Evolutionary conservation across 345 rosid genomes (phyloP).

Genomic region (Hypericum perforatum): DNA sequence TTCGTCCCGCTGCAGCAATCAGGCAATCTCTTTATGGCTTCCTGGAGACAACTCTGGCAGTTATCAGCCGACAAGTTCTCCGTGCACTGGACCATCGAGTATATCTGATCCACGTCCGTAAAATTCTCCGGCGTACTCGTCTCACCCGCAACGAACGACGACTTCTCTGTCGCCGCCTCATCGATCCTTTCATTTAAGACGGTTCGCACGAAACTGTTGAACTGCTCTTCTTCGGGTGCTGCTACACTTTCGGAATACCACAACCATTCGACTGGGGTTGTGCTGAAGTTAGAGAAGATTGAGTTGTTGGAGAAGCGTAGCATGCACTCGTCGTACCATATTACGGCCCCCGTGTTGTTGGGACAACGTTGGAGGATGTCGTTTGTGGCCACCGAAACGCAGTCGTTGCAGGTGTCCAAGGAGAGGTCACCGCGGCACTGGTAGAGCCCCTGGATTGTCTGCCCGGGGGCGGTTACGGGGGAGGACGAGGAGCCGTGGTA

Average conservation of each 20-base stretch:
- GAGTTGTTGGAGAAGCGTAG: constrained; percentile 21
- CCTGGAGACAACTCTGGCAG: constrained; percentile 3
- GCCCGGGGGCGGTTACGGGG: no score
- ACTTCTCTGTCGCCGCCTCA: no score
- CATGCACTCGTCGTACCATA: constrained; percentile 31
- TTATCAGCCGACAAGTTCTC: constrained; percentile 2
- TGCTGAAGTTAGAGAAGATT: constrained; percentile 1
- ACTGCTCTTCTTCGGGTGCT: not conserved
- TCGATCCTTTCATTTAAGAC: no score
- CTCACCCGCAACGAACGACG: no score
- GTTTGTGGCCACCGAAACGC: constrained; percentile 1
- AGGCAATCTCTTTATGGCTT: not conserved
- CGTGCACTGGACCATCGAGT: constrained; percentile 12
- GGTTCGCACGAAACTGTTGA: no score
- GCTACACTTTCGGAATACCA: not conserved
- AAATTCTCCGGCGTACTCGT: no score
- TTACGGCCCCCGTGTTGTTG: constrained; percentile 12
- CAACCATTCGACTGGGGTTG: not conserved
- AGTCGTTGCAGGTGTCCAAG: constrained; percentile 6
- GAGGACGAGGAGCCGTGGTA: no score
- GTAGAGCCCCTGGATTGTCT: constrained; percentile 15
- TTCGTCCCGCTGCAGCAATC: no score
- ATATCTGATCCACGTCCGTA: not conserved
- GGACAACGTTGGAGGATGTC: constrained; percentile 16
- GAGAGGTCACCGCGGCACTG: constrained; percentile 8